phyloP scores from a whole-genome alignment of 176 grass and related monocot species.

The Panicum miliaceum region DNA sequence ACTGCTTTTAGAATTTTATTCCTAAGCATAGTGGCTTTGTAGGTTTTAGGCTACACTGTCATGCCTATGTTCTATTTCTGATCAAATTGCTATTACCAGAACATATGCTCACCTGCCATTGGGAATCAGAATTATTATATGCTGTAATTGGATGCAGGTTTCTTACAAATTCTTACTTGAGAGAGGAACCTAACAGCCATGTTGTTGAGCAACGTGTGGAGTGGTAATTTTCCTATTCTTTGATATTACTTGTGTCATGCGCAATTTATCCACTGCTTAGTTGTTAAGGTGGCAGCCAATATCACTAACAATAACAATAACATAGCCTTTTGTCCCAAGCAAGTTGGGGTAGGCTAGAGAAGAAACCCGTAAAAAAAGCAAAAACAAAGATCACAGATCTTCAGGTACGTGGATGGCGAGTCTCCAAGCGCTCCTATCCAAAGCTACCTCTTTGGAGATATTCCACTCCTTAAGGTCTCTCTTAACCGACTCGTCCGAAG shows the following conservation, averaged over 20 bases:
- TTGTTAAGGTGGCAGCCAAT: background rate
- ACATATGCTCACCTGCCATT: background rate
- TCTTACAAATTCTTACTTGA: slow-evolving; percentile 91
- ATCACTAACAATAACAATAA: slow-evolving; percentile 29
- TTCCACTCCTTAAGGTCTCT: too few relatives aligned
- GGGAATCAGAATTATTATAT: slow-evolving; percentile 15
- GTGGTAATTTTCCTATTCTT: slow-evolving; percentile 61
- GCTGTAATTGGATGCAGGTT: slow-evolving; percentile 56
- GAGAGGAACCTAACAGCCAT: slow-evolving; percentile 95
- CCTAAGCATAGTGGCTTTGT: background rate
- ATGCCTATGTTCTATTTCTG: background rate
- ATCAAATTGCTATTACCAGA: background rate
- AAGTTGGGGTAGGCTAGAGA: too few relatives aligned
- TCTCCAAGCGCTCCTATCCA: too few relatives aligned
- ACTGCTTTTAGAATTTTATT: slow-evolving; percentile 27
- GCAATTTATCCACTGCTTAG: background rate
- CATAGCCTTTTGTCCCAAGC: too few relatives aligned
- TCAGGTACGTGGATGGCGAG: too few relatives aligned
- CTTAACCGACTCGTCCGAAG: too few relatives aligned
- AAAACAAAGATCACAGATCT: too few relatives aligned
- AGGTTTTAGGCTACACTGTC: slow-evolving; percentile 14
- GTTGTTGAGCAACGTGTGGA: slow-evolving; percentile 95
- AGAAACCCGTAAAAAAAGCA: too few relatives aligned
- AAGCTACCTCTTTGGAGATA: too few relatives aligned
- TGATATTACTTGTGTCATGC: background rate